Conservation (phyloP, 1,139 yeast genomes). For the Sugiyamaella xylanicola region DNA sequence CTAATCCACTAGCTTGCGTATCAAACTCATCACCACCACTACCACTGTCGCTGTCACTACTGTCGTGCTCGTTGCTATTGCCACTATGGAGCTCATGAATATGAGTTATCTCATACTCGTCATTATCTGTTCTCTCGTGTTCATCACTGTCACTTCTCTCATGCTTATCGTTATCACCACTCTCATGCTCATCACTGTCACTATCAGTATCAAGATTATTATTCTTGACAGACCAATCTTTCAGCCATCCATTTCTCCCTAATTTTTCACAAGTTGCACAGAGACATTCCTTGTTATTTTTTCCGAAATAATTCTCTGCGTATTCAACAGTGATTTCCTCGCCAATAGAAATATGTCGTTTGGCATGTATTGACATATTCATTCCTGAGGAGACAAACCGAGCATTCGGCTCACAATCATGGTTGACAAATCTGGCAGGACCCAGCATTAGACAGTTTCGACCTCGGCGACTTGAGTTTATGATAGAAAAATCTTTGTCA, state of each 20-base stretch:
- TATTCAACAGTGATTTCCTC: constrained; percentile 52
- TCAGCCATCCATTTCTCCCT: constrained; percentile 30
- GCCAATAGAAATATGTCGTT: constrained; percentile 44
- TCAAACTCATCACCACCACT: no score
- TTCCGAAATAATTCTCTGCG: constrained; percentile 49
- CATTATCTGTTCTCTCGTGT: no score
- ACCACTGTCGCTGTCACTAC: no score
- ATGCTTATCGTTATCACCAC: constrained; percentile 1
- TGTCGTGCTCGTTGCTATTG: no score
- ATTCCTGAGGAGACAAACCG: constrained; percentile 41
- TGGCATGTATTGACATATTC: constrained; percentile 43
- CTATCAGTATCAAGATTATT: no score
- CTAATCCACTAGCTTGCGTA: no score
- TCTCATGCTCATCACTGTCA: constrained; percentile 20
- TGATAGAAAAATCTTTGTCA: constrained; percentile 47
- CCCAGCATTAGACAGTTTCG: constrained; percentile 50
- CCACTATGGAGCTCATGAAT: no score
- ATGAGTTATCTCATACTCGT: no score
- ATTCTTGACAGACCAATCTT: constrained; percentile 10
- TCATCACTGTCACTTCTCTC: no score
- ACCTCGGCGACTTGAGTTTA: constrained; percentile 43
- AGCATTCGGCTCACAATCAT: constrained; percentile 50
- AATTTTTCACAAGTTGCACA: constrained; percentile 49
- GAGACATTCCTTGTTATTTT: constrained; percentile 47
- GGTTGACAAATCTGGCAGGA: constrained; percentile 53